phyloP scores from a whole-genome alignment of 176 grass and related monocot species.

The Alloteropsis semialata region DNA sequence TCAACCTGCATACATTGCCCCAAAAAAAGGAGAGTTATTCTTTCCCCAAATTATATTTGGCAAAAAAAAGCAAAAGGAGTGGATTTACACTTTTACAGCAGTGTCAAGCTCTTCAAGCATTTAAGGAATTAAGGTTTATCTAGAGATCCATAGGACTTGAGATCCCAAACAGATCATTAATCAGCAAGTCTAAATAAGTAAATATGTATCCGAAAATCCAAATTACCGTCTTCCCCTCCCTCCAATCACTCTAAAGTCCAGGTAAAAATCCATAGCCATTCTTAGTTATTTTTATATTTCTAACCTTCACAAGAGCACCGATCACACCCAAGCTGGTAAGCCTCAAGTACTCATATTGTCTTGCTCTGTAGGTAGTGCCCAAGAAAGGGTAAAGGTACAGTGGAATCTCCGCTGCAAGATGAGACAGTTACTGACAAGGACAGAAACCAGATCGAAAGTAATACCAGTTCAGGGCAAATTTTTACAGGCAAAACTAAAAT shows the following conservation, averaged over 20 bases:
- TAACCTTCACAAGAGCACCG: slow-evolving; percentile 97
- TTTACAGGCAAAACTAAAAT: neutral
- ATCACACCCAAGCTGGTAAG: slow-evolving; percentile 94
- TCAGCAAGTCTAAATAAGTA: neutral
- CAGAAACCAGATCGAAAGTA: neutral
- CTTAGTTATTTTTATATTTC: slow-evolving; percentile 7
- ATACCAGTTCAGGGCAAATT: neutral
- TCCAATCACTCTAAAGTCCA: neutral
- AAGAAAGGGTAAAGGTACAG: slow-evolving; percentile 92
- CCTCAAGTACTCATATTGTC: slow-evolving; percentile 82
- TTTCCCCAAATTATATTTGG: neutral
- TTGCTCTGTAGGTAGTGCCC: slow-evolving; percentile 79
- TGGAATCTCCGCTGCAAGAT: slow-evolving; percentile 71
- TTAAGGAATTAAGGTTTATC: neutral
- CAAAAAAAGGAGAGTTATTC: neutral
- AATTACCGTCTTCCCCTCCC: neutral
- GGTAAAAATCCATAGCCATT: slow-evolving; percentile 3
- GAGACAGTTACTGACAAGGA: slow-evolving; percentile 2
- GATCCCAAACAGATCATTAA: slow-evolving; percentile 10
- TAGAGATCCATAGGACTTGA: neutral
- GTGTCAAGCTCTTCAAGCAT: neutral
- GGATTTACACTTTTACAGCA: neutral
- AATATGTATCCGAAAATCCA: neutral
- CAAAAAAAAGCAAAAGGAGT: neutral
- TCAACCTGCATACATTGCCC: slow-evolving; percentile 58